Evolutionary conservation across 1,284 basidiomycete species (phyloP).

Genomic region (Serendipita sp.): DNA sequence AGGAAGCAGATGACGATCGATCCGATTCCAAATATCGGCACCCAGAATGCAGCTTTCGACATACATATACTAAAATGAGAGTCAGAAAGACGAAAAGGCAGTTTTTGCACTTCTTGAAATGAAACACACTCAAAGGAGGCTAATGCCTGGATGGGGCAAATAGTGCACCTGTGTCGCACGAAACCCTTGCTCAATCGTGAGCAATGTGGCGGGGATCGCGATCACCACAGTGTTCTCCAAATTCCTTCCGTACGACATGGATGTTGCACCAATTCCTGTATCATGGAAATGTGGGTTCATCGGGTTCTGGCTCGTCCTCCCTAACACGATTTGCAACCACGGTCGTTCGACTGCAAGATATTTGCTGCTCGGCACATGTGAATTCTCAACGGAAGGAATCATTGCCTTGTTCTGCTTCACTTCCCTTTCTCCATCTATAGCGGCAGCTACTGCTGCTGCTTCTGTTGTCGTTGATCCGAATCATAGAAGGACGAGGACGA

Average conservation of each 20-base stretch:
- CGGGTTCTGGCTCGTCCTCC: not conserved
- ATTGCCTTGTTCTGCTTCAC: not conserved
- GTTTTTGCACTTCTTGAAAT: not conserved
- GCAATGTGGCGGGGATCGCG: not conserved
- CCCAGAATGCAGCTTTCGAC: not conserved
- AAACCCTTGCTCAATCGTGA: not conserved
- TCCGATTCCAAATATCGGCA: not conserved
- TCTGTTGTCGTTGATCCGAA: not conserved
- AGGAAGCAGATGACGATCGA: not conserved
- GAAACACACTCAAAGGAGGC: not conserved
- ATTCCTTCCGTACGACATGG: not conserved
- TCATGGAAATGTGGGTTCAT: not conserved
- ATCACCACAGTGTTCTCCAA: slow-evolving; percentile 1
- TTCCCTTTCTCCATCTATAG: not conserved
- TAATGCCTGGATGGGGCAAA: not conserved
- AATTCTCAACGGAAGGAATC: not conserved
- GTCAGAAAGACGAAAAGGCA: not conserved
- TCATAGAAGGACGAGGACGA: not conserved
- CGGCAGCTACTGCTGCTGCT: too few species aligned
- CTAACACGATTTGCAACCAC: not conserved
- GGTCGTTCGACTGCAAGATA: not conserved
- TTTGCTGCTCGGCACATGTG: not conserved
- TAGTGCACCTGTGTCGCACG: not conserved
- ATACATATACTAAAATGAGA: not conserved
- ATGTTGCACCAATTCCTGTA: not conserved